Conservation (phyloP, 306 rosid genomes). For the Lupinus albus region DNA sequence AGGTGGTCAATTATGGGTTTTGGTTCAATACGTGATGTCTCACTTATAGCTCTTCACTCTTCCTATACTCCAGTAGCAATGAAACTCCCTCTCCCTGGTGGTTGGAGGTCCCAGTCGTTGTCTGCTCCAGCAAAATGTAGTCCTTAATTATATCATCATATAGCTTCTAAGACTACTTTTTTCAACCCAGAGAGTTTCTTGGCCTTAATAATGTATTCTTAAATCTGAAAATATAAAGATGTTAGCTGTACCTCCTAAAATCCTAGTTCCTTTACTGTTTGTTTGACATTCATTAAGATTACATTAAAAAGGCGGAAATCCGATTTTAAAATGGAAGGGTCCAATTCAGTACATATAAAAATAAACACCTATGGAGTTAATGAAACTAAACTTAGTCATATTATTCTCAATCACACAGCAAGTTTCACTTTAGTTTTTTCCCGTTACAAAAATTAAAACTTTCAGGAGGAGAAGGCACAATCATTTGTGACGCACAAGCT, state of each 20-base stretch:
- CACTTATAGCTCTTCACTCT: too few species aligned
- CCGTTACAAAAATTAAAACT: background rate
- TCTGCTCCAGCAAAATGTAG: too few species aligned
- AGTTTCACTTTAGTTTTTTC: background rate
- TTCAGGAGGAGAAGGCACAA: background rate
- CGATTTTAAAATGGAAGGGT: background rate
- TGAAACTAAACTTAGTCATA: background rate
- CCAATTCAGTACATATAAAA: background rate
- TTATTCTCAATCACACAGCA: background rate
- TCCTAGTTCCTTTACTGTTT: background rate
- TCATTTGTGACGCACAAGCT: background rate
- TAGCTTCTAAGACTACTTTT: too few species aligned
- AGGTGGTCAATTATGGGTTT: too few species aligned
- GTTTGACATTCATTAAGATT: background rate
- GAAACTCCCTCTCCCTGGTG: too few species aligned
- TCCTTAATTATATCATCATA: background rate
- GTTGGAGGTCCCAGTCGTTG: too few species aligned
- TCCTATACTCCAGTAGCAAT: too few species aligned
- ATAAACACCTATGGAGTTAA: background rate
- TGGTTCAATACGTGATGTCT: too few species aligned
- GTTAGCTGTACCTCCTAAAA: background rate
- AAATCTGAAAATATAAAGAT: slow-evolving; percentile 3
- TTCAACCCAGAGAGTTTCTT: background rate
- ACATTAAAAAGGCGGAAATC: background rate
- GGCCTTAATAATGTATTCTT: background rate